Percentiles rank a stretch among this genome's conserved stretches.
phyloP scores from a whole-genome alignment of 306 rosid genomes.

The Acmispon strigosus region DNA sequence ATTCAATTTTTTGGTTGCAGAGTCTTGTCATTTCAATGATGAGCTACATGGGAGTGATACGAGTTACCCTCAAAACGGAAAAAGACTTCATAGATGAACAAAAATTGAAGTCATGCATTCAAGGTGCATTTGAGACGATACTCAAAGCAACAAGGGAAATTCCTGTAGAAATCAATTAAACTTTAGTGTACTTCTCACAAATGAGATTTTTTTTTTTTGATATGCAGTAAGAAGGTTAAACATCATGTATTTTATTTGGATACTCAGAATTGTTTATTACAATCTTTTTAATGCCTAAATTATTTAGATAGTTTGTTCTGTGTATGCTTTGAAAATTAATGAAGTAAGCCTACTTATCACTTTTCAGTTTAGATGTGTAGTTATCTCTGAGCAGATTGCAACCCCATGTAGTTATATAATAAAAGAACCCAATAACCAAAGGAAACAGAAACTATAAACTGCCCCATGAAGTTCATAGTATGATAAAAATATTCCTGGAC shows the following conservation, averaged over 20 bases:
- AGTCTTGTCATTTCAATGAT: conserved; percentile 36
- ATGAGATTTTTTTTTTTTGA: no score
- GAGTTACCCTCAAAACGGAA: conserved; percentile 33
- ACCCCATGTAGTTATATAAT: no score
- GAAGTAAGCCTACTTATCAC: not conserved
- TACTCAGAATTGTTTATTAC: not conserved
- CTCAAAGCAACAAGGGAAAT: conserved; percentile 23
- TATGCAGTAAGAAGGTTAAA: not conserved
- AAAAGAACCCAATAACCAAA: no score
- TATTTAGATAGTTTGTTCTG: not conserved
- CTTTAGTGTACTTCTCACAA: no score
- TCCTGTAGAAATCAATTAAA: not conserved
- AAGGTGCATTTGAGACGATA: conserved; percentile 34
- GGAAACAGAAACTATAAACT: no score
- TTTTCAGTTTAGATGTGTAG: not conserved
- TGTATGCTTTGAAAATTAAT: not conserved
- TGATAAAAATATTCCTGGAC: no score
- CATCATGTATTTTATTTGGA: not conserved
- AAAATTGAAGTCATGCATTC: conserved; percentile 37
- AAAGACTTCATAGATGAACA: conserved; percentile 35
- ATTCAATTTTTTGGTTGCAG: conserved; percentile 26
- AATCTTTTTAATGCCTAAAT: not conserved
- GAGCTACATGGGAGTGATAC: conserved; percentile 48
- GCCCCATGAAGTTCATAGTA: no score
- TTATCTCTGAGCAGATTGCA: not conserved